Evolutionary conservation across 106 monocot genomes (phyloP).

Genomic region (Chionographis japonica): DNA sequence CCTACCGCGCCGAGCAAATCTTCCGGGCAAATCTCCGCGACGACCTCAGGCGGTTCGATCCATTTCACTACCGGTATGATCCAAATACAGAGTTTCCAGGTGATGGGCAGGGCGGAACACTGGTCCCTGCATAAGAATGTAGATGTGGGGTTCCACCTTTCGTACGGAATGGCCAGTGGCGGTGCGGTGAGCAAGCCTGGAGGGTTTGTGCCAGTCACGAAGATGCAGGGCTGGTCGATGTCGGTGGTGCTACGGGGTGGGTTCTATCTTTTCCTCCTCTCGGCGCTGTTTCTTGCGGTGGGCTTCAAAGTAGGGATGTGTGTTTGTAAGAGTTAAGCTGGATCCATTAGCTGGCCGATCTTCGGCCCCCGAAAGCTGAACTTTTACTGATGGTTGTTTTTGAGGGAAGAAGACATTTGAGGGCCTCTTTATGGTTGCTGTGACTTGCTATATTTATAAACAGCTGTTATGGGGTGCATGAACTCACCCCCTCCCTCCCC

Average conservation of each 20-base stretch:
- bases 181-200: slow-evolving; percentile 13
- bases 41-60: slow-evolving; percentile 33
- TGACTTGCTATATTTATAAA: too few relatives aligned
- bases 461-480: too few relatives aligned
- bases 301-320: slow-evolving; percentile 51
- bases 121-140: slow-evolving; percentile 50
- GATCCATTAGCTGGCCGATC: too few relatives aligned
- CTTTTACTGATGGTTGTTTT: too few relatives aligned
- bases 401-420: too few relatives aligned
- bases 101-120: slow-evolving; percentile 18
- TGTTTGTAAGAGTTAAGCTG: slow-evolving; percentile 36
- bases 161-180: slow-evolving; percentile 19
- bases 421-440: too few relatives aligned
- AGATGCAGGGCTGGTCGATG: slow-evolving; percentile 21
- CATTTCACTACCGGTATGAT: slow-evolving; percentile 66
- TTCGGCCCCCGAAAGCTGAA: too few relatives aligned
- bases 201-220: slow-evolving; percentile 4
- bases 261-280: slow-evolving; percentile 42
- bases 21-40: slow-evolving; percentile 7
- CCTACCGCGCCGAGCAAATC: slow-evolving; percentile 26
- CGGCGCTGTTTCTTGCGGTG: slow-evolving; percentile 40
- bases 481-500: too few relatives aligned
- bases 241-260: slow-evolving; percentile 34
- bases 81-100: slow-evolving; percentile 32
- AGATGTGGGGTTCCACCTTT: slow-evolving; percentile 33